A percentile compares a stretch with the other conserved stretches of the same genome.
Evolutionary conservation across 2,329 filamentous ascomycete genomes (phyloP).

Genomic region (Diaporthe destruens): DNA sequence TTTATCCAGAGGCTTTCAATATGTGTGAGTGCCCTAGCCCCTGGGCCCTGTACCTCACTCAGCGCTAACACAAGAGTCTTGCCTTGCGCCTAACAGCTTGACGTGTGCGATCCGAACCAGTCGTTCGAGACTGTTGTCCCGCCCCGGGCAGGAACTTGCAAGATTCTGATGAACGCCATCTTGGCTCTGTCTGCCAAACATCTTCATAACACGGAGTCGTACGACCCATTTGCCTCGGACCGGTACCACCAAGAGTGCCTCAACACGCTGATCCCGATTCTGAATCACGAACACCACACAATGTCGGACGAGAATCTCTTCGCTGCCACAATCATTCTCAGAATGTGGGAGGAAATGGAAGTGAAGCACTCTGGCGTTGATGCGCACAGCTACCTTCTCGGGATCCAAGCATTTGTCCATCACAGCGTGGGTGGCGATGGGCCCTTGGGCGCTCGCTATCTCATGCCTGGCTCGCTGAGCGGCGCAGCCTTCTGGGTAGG

Average conservation of each 20-base stretch:
- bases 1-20: conserved; percentile 51
- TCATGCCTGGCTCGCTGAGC: conserved; percentile 57
- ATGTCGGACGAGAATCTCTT: conserved; percentile 64
- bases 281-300: conserved; percentile 54
- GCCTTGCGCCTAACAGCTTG: conserved; percentile 51
- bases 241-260: conserved; percentile 68
- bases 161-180: conserved; percentile 68
- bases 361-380: conserved; percentile 58
- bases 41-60: too few species aligned
- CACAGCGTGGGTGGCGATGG: conserved; percentile 44
- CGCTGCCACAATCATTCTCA: conserved; percentile 68
- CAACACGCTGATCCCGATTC: conserved; percentile 60
- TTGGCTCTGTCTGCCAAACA: conserved; percentile 68
- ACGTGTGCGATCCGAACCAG: conserved; percentile 55
- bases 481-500: conserved; percentile 70
- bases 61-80: not conserved
- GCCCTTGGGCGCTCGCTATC: conserved; percentile 51
- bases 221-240: conserved; percentile 63
- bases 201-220: conserved; percentile 61
- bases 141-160: conserved; percentile 62
- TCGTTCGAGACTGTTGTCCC: conserved; percentile 69
- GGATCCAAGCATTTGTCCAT: conserved; percentile 62
- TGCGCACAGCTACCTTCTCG: conserved; percentile 60
- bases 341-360: conserved; percentile 69
- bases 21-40: conserved; percentile 48